These are phyloP conservation scores for Aspergillus glaucus DNA, from an alignment of 2,329 filamentous ascomycete genomes.

Conservation along the genomic window DNA sequence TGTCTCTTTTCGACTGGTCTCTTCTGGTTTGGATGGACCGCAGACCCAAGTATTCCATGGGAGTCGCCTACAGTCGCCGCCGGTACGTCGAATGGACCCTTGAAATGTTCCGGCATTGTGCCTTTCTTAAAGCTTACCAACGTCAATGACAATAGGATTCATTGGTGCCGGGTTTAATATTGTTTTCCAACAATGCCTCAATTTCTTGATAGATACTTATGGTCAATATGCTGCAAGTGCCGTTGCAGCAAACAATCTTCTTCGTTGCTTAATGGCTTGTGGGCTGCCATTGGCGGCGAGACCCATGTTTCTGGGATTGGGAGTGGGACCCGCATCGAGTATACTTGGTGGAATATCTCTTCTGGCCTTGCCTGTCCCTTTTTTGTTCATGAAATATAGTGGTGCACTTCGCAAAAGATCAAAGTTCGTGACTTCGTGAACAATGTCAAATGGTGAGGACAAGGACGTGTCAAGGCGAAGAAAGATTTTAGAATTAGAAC, in stretches of 20 bases:
- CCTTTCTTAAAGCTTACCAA: too few relatives aligned
- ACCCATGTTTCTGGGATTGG: constrained; percentile 38
- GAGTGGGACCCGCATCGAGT: constrained; percentile 37
- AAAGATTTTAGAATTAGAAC: too few relatives aligned
- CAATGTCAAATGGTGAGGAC: too few relatives aligned
- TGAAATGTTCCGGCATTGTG: too few relatives aligned
- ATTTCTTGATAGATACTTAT: constrained; percentile 41
- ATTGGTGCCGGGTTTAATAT: constrained; percentile 44
- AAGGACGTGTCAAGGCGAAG: too few relatives aligned
- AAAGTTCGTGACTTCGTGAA: constrained; percentile 28
- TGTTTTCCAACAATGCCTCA: constrained; percentile 44
- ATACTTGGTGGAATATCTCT: constrained; percentile 38
- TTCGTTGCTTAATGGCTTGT: constrained; percentile 37
- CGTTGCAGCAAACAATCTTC: constrained; percentile 39
- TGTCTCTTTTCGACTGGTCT: constrained; percentile 38
- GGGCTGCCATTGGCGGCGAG: constrained; percentile 31
- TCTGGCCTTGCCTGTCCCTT: constrained; percentile 38
- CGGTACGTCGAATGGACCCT: not conserved
- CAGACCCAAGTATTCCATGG: constrained; percentile 15
- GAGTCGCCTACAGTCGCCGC: constrained; percentile 7
- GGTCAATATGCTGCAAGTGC: constrained; percentile 38
- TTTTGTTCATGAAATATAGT: constrained; percentile 41
- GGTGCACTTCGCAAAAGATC: constrained; percentile 36
- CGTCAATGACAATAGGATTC: constrained; percentile 17
- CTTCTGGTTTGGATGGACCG: constrained; percentile 43